Percentiles rank a stretch among this genome's conserved stretches.
These are phyloP conservation scores for Lathyrus oleraceus DNA, from an alignment of 306 rosid genomes.

Conservation along the genomic window DNA sequence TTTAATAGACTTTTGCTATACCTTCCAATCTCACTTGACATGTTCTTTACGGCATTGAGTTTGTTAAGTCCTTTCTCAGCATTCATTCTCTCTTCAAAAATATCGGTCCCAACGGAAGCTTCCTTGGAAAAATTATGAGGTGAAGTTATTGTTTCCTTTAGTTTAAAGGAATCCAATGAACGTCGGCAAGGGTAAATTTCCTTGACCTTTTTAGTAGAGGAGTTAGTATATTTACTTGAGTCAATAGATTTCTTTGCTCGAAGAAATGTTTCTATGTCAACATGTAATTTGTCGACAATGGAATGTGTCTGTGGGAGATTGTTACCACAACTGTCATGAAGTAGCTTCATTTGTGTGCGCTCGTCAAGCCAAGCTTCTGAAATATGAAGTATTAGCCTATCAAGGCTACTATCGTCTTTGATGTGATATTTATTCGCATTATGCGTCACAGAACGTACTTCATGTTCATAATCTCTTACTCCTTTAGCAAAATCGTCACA, in stretches of 20 bases:
- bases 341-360: slow-evolving; percentile 66
- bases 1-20: slow-evolving; percentile 27
- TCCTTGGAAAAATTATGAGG: slow-evolving; percentile 44
- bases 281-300: slow-evolving; percentile 56
- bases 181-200: slow-evolving; percentile 44
- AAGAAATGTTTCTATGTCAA: slow-evolving; percentile 65
- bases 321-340: slow-evolving; percentile 31
- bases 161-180: slow-evolving; percentile 61
- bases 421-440: slow-evolving; percentile 41
- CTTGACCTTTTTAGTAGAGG: slow-evolving; percentile 35
- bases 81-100: slow-evolving; percentile 32
- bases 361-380: slow-evolving; percentile 95
- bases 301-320: slow-evolving; percentile 41
- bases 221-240: slow-evolving; percentile 30
- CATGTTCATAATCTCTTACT: slow-evolving; percentile 59
- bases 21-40: slow-evolving; percentile 26
- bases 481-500: slow-evolving; percentile 77
- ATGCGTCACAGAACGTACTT: slow-evolving; percentile 46
- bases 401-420: slow-evolving; percentile 37
- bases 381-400: slow-evolving; percentile 65
- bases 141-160: slow-evolving; percentile 53
- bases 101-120: slow-evolving; percentile 35
- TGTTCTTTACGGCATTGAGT: no score
- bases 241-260: slow-evolving; percentile 47
- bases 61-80: slow-evolving; percentile 1